Conservation (phyloP, 2,329 filamentous ascomycete genomes). For the Cercospora zeina region DNA sequence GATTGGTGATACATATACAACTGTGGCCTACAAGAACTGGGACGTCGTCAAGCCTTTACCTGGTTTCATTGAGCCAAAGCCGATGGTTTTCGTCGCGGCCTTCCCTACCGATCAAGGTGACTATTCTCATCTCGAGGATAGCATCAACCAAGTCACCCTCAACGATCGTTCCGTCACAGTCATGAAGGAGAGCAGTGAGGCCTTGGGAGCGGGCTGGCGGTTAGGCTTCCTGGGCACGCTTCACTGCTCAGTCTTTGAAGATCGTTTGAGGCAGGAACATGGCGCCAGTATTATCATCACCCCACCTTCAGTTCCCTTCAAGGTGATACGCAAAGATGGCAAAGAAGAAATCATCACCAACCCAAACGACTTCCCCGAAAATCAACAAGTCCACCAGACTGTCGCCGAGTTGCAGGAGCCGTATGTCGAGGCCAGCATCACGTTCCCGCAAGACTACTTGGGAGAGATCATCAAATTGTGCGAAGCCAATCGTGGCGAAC, state of each 20-base stretch:
- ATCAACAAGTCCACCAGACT: conserved; percentile 57
- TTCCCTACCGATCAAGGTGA: conserved; percentile 91
- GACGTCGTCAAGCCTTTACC: conserved; percentile 72
- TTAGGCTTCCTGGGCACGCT: conserved; percentile 94
- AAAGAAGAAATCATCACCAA: conserved; percentile 77
- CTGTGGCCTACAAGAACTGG: conserved; percentile 68
- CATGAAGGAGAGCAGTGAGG: conserved; percentile 91
- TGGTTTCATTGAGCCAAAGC: conserved; percentile 94
- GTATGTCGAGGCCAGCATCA: conserved; percentile 80
- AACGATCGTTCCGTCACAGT: conserved; percentile 95
- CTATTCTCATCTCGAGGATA: conserved; percentile 84
- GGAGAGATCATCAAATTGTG: conserved; percentile 94
- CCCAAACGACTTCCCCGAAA: conserved; percentile 83
- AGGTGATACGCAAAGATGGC: conserved; percentile 77
- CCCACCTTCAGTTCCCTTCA: conserved; percentile 90
- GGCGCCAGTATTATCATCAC: conserved; percentile 95
- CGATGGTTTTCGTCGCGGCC: conserved; percentile 97
- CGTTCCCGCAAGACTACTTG: conserved; percentile 88
- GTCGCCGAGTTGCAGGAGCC: conserved; percentile 67
- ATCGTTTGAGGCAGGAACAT: conserved; percentile 89
- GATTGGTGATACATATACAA: conserved; percentile 92
- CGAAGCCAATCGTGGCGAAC: conserved; percentile 82
- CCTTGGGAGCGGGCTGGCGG: conserved; percentile 89
- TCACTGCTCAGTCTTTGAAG: conserved; percentile 98
- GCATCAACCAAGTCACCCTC: conserved; percentile 87